Conservation (phyloP, 148 eudicot species). For the Rhododendron mucronatum region DNA sequence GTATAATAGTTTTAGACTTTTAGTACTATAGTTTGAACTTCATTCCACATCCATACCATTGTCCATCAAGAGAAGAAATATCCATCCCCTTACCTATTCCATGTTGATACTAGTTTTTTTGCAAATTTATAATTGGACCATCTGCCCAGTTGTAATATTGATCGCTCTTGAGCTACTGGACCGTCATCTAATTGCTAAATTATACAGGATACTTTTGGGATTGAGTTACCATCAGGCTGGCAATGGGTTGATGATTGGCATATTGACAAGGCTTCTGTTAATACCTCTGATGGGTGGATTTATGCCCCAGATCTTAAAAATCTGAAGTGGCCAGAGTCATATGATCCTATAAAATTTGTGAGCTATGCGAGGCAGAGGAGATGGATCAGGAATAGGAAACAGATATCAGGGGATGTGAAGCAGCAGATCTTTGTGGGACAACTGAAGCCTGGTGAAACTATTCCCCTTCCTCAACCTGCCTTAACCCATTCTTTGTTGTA, state of each 20-base stretch:
- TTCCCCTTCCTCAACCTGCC: slow-evolving; percentile 72
- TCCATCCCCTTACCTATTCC: not conserved
- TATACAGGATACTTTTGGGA: slow-evolving; percentile 46
- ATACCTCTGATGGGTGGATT: slow-evolving; percentile 68
- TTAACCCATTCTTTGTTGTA: slow-evolving; percentile 50
- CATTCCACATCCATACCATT: not conserved
- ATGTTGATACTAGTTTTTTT: not conserved
- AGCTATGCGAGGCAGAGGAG: slow-evolving; percentile 67
- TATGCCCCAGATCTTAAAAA: slow-evolving; percentile 70
- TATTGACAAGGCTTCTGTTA: slow-evolving; percentile 50
- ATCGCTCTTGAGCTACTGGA: slow-evolving; percentile 9
- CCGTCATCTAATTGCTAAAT: slow-evolving; percentile 13
- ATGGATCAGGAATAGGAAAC: slow-evolving; percentile 77
- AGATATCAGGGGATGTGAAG: slow-evolving; percentile 24
- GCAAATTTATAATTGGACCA: not conserved
- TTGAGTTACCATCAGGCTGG: slow-evolving; percentile 60
- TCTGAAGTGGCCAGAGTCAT: slow-evolving; percentile 71
- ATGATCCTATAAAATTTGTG: slow-evolving; percentile 36
- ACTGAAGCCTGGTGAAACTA: slow-evolving; percentile 63
- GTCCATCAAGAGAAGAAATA: not conserved
- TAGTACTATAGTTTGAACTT: not conserved
- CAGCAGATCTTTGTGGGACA: slow-evolving; percentile 52
- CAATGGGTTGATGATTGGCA: slow-evolving; percentile 93
- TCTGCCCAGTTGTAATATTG: not conserved
- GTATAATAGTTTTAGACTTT: not conserved